These are phyloP conservation scores for Kluyveromyces dobzhanskii DNA, from an alignment of 805 yeast genomes.

Conservation along the genomic window DNA sequence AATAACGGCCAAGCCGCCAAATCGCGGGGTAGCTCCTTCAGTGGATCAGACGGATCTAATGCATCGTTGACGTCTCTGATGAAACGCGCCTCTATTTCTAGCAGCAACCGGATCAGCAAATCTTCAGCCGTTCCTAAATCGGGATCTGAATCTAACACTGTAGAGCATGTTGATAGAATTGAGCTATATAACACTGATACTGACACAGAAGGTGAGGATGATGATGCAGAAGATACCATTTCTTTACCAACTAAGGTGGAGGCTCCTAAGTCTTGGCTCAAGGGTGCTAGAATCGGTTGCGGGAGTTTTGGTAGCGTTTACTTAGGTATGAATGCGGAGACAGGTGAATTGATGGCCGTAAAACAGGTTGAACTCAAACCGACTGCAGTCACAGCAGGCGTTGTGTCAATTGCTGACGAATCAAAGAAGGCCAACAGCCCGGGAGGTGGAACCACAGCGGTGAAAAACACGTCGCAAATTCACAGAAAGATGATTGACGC, in stretches of 20 bases:
- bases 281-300: conserved; percentile 88
- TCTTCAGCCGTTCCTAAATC: neutral
- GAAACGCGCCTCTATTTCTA: neutral
- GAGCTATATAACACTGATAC: conserved; percentile 11
- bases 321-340: conserved; percentile 81
- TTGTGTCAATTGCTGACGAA: conserved; percentile 11
- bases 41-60: neutral
- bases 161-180: conserved; percentile 9
- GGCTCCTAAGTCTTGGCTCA: conserved; percentile 80
- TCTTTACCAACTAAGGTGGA: conserved; percentile 27
- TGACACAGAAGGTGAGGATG: conserved; percentile 18
- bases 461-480: conserved; percentile 21
- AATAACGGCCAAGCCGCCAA: too few species aligned
- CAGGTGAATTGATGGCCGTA: conserved; percentile 96
- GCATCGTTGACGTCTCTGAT: neutral
- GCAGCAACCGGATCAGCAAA: neutral
- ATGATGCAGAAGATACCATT: conserved; percentile 30
- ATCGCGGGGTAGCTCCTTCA: neutral
- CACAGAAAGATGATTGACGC: conserved; percentile 65
- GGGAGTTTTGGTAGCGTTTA: conserved; percentile 95
- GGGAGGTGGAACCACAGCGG: conserved; percentile 8
- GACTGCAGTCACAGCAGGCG: conserved; percentile 29
- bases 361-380: conserved; percentile 77
- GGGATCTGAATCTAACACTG: conserved; percentile 1
- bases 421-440: conserved; percentile 15